These are phyloP conservation scores for Pythium biforme DNA, from an alignment of 352 stramenopile species.

Conservation along the genomic window DNA sequence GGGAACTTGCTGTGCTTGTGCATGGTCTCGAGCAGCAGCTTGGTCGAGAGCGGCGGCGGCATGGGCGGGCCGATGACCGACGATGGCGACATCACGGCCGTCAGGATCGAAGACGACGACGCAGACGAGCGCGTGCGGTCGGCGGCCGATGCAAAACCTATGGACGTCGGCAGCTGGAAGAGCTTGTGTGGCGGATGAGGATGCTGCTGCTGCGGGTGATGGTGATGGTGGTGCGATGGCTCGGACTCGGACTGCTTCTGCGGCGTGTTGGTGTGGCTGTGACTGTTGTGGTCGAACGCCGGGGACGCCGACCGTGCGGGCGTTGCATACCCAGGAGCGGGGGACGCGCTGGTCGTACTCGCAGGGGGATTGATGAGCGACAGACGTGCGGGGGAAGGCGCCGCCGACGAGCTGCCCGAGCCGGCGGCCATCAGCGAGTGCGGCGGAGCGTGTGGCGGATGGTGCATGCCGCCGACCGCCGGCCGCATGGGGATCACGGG, in stretches of 20 bases:
- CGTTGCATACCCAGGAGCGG: conserved; percentile 2
- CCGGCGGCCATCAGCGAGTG: background rate
- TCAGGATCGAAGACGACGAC: conserved; percentile 11
- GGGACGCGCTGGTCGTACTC: conserved; percentile 2
- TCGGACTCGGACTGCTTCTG: conserved; percentile 1
- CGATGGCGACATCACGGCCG: conserved; percentile 17
- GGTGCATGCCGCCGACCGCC: background rate
- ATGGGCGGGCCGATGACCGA: conserved; percentile 18
- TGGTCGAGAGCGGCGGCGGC: conserved; percentile 23
- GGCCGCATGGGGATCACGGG: conserved; percentile 31
- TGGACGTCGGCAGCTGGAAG: conserved; percentile 17
- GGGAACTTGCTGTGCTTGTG: conserved; percentile 26
- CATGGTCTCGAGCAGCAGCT: conserved; percentile 29
- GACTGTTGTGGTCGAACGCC: background rate
- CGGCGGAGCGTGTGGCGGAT: conserved; percentile 11
- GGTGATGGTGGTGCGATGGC: background rate
- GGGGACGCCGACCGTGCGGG: conserved; percentile 11
- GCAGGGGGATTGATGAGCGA: too few species aligned
- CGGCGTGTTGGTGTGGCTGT: background rate
- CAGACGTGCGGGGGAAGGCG: conserved; percentile 16
- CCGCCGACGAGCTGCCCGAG: conserved; percentile 20
- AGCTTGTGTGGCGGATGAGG: conserved; percentile 6
- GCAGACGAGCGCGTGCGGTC: background rate
- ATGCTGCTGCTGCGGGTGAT: background rate
- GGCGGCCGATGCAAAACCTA: conserved; percentile 14